Evolutionary conservation across 2,329 filamentous ascomycete genomes (phyloP).

Genomic region (Sporothrix mexicana): DNA sequence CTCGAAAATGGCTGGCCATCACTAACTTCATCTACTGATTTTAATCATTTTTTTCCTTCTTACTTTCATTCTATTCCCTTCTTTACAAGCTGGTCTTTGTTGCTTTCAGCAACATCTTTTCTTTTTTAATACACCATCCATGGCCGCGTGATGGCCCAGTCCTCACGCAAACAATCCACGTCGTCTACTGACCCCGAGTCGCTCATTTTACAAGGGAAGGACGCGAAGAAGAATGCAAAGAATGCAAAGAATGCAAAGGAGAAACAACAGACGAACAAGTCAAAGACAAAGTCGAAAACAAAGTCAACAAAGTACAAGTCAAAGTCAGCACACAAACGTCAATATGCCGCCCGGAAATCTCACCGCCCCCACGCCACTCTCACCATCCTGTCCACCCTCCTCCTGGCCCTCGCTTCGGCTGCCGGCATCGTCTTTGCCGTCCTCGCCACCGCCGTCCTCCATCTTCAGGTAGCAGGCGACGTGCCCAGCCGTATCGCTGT

Average conservation of each 20-base stretch:
- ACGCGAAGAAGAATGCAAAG: neutral
- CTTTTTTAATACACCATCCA: neutral
- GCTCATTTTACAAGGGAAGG: slow-evolving; percentile 26
- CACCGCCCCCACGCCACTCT: slow-evolving; percentile 37
- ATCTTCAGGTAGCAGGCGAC: slow-evolving; percentile 38
- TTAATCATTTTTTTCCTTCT: neutral
- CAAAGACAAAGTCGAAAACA: neutral
- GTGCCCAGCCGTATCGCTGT: slow-evolving; percentile 44
- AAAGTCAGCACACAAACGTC: neutral
- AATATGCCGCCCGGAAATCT: neutral
- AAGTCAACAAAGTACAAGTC: neutral
- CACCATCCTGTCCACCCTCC: slow-evolving; percentile 41
- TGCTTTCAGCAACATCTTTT: neutral
- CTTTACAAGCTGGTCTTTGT: slow-evolving; percentile 4
- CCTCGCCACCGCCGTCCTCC: slow-evolving; percentile 40
- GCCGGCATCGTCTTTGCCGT: slow-evolving; percentile 43
- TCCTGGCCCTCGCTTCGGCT: slow-evolving; percentile 43
- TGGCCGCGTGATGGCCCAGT: slow-evolving; percentile 24
- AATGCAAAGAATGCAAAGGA: neutral
- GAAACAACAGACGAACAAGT: neutral
- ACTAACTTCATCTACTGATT: neutral
- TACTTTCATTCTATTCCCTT: neutral
- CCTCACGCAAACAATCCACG: slow-evolving; percentile 1
- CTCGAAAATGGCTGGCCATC: slow-evolving; percentile 19
- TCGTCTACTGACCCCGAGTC: slow-evolving; percentile 28